Evolutionary conservation across 1,139 yeast species (phyloP), one percentile per base, ranked within the genome.

Genomic region (Suhomyces coccinellae): DNA sequence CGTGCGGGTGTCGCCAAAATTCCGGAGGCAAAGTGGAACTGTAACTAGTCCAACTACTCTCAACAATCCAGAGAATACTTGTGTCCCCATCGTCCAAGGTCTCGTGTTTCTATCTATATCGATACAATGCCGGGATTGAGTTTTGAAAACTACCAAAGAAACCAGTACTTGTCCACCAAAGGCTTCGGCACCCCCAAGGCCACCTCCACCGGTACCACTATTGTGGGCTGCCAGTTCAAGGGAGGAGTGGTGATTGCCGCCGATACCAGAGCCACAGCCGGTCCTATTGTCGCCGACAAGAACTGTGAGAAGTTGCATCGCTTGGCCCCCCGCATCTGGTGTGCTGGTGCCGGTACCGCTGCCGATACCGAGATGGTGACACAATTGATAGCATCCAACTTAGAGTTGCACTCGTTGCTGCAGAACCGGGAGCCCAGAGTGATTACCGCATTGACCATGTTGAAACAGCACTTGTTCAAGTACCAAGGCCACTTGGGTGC

Each of bases 261-360:
- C 14, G 99, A 93, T 73, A 93, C 99, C 24, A 82, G 99, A 69
- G 98, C 99, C 48, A 93, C 99, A 4, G 84, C 95, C 33, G 99
- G 99, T 17, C 85, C 83, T 48, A 90, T 93, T 57, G 98, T 93
- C 30, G 99, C 99, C 13, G 98, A 93, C 71, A 91, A 93, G 74
- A 93, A 93, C 73, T 91, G 98, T 77, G 97, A 91, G 63, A 93
- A 93, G 70, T 76, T 93, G 53, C 99, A 93, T 70, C 75, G 96
- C 58, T 80, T 93, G 57, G 80, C 97, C 2, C 97, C 99, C 11
- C 80, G 79, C 62, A 93, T 93, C 61, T 93, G 99, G 99, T 93
- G 98, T 81, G 97, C 97, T 44, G 99, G 99, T 58, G 99, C 99
- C 4, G 99, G 99, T 66, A 93, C 99, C 15, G 99, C 99, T 37